Evolutionary conservation across 2,329 filamentous ascomycete genomes (phyloP).

Genomic region (Chaetomiaceae sp.): DNA sequence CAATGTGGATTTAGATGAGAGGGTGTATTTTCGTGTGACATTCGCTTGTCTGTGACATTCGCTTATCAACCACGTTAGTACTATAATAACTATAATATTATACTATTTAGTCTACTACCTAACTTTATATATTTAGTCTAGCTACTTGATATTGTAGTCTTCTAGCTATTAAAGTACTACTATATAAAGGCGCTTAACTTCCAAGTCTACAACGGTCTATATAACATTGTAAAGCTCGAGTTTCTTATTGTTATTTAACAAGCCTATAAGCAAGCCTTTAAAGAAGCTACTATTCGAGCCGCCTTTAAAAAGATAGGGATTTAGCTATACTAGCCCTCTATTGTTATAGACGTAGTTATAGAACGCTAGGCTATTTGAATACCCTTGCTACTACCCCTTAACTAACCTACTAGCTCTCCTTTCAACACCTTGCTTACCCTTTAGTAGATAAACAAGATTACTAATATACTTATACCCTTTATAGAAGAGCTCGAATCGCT

Average conservation of each 20-base stretch:
- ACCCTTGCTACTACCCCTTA: background rate
- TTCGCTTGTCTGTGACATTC: too few species aligned
- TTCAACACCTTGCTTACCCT: background rate
- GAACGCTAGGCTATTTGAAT: background rate
- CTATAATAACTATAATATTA: too few species aligned
- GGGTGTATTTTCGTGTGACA: too few species aligned
- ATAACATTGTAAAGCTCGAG: constrained; percentile 3
- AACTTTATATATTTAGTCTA: background rate
- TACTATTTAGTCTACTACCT: too few species aligned
- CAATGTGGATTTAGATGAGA: too few species aligned
- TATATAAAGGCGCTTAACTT: background rate
- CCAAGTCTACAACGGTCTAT: background rate
- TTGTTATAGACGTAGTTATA: background rate
- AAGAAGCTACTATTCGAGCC: background rate
- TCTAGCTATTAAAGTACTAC: constrained; percentile 3
- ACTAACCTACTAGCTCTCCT: background rate
- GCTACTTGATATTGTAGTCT: background rate
- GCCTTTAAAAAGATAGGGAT: background rate
- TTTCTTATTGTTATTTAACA: background rate
- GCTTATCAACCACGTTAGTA: too few species aligned
- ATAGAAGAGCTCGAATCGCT: too few species aligned
- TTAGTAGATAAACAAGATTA: background rate
- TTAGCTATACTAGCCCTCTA: background rate
- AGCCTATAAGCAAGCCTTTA: background rate
- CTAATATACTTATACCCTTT: too few species aligned